Conservation (phyloP, 495 filamentous ascomycete species). For the Poronia punctata region DNA sequence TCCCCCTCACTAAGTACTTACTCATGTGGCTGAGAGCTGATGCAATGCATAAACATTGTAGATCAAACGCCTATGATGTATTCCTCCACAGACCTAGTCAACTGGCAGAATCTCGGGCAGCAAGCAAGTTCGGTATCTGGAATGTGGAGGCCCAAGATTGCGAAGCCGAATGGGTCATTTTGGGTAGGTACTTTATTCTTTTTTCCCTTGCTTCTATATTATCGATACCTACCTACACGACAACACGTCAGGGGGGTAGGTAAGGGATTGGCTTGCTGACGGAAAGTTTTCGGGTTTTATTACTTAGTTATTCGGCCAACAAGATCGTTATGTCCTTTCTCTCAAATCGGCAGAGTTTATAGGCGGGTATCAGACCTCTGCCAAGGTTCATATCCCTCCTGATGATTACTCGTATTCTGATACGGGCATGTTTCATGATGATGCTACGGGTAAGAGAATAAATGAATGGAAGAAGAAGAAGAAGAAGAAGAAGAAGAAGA, state of each 20-base stretch:
- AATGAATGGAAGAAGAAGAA: too few relatives aligned
- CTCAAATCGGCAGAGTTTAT: constrained; percentile 28
- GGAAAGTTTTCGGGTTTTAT: too few relatives aligned
- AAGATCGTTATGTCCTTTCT: constrained; percentile 37
- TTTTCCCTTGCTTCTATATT: not conserved
- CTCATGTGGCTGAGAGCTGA: too few relatives aligned
- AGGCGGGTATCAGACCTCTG: constrained; percentile 27
- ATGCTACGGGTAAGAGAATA: constrained; percentile 23
- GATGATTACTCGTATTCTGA: constrained; percentile 39
- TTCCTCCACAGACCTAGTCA: constrained; percentile 37
- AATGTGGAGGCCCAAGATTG: constrained; percentile 41
- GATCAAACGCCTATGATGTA: constrained; percentile 38
- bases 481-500: too few relatives aligned
- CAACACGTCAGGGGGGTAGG: too few relatives aligned
- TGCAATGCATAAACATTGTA: too few relatives aligned
- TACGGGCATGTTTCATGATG: constrained; percentile 40
- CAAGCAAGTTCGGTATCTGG: constrained; percentile 24
- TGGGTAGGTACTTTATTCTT: too few relatives aligned
- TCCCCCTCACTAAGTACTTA: not conserved
- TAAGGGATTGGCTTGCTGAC: too few relatives aligned
- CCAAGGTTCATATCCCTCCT: constrained; percentile 37
- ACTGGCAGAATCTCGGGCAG: constrained; percentile 36
- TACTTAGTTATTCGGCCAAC: constrained; percentile 39
- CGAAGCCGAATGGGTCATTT: constrained; percentile 38
- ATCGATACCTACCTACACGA: too few relatives aligned